Conservation (phyloP, 352 stramenopile species). For the Pythium volutum region DNA sequence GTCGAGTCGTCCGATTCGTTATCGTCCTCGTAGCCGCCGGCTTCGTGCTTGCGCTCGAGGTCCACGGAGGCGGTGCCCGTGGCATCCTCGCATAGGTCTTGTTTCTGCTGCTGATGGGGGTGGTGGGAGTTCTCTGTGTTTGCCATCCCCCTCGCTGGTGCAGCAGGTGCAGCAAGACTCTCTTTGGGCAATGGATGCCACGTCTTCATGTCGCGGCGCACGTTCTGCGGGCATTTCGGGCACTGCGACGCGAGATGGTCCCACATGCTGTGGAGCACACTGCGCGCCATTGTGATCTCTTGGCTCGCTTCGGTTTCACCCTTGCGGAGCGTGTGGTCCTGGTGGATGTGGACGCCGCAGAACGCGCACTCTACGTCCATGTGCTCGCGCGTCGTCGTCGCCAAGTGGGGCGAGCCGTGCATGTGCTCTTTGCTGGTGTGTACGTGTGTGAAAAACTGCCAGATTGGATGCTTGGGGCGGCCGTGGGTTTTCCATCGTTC, state of each 20-base stretch:
- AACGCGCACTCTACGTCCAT: constrained; percentile 17
- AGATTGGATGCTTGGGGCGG: constrained; percentile 12
- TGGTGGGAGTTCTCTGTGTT: neutral
- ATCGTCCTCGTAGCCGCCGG: neutral
- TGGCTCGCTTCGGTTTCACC: constrained; percentile 3
- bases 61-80: neutral
- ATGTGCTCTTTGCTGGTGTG: constrained; percentile 1
- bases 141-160: neutral
- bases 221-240: neutral
- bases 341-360: constrained; percentile 11
- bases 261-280: constrained; percentile 18
- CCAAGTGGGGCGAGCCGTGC: constrained; percentile 3
- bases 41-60: neutral
- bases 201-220: constrained; percentile 19
- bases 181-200: constrained; percentile 13
- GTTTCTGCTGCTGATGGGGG: neutral
- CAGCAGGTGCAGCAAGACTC: neutral
- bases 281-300: constrained; percentile 7
- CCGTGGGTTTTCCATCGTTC: constrained; percentile 6
- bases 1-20: constrained; percentile 2
- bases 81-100: neutral
- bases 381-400: neutral
- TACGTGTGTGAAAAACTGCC: constrained; percentile 18
- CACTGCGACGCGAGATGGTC: constrained; percentile 15
- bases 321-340: constrained; percentile 7